Conservation (phyloP, 164 flowering plant genomes). For the Cinnamomum chago region DNA sequence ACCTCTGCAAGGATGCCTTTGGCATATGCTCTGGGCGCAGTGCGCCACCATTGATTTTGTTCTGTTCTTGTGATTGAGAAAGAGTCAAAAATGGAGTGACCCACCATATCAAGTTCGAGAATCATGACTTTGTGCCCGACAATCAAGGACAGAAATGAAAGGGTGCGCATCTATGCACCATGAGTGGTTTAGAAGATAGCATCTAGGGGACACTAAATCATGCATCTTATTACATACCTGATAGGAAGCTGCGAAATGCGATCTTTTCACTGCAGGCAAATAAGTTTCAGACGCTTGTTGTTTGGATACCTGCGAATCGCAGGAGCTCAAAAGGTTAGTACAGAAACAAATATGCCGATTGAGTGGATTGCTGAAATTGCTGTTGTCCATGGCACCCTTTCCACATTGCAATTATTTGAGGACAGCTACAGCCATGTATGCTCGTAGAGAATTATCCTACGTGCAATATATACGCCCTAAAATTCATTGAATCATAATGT, state of each 20-base stretch:
- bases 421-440: too few relatives aligned
- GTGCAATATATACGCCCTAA: too few relatives aligned
- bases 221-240: conserved; percentile 46
- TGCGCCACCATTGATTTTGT: too few relatives aligned
- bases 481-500: too few relatives aligned
- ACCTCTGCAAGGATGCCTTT: too few relatives aligned
- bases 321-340: not conserved
- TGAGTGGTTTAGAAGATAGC: not conserved
- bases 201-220: not conserved
- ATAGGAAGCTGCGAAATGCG: conserved; percentile 85
- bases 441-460: too few relatives aligned
- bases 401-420: too few relatives aligned
- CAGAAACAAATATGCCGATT: too few relatives aligned
- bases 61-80: too few relatives aligned
- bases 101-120: not conserved
- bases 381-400: too few relatives aligned
- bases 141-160: not conserved
- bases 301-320: conserved; percentile 56
- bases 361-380: too few relatives aligned
- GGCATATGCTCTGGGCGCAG: too few relatives aligned
- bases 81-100: not conserved
- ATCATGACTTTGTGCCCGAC: not conserved
- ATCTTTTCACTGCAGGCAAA: conserved; percentile 67
- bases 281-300: conserved; percentile 68
- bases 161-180: not conserved